These are phyloP conservation scores for Candida mattraensis DNA, from an alignment of 805 yeast species.

Conservation along the genomic window DNA sequence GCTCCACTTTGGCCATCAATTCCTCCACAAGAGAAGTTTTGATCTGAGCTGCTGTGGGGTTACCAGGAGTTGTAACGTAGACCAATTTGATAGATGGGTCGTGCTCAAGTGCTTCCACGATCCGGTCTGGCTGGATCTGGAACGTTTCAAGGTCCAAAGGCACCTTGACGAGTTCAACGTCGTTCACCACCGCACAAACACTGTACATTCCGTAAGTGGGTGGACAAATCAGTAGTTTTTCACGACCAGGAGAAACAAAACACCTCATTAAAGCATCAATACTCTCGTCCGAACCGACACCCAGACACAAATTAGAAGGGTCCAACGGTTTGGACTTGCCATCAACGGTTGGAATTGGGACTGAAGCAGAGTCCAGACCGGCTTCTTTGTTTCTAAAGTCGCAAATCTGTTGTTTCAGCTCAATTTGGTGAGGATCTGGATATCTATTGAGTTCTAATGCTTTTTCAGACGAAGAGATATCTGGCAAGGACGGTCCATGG, in stretches of 20 bases:
- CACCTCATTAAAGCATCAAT: constrained; percentile 88
- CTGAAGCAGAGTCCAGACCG: constrained; percentile 19
- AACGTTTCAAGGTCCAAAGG: constrained; percentile 70
- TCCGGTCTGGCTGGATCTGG: constrained; percentile 57
- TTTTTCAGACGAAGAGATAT: constrained; percentile 44
- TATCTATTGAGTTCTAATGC: constrained; percentile 74
- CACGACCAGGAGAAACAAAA: constrained; percentile 76
- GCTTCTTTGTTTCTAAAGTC: constrained; percentile 65
- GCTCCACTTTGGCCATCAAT: constrained; percentile 39
- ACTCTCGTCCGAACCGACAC: constrained; percentile 97
- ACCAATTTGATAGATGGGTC: constrained; percentile 72
- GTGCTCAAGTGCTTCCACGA: constrained; percentile 47
- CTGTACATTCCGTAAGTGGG: constrained; percentile 98
- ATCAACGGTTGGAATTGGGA: constrained; percentile 20
- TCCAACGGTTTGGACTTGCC: constrained; percentile 15
- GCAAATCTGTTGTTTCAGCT: constrained; percentile 69
- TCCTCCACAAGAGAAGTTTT: constrained; percentile 47
- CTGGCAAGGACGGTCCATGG: constrained; percentile 74
- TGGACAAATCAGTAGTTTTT: constrained; percentile 82
- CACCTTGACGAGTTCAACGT: constrained; percentile 72
- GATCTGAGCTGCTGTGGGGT: constrained; percentile 81
- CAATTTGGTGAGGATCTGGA: constrained; percentile 94
- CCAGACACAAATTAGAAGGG: constrained; percentile 78
- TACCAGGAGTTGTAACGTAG: constrained; percentile 93
- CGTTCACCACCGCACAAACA: constrained; percentile 88